These are phyloP conservation scores for Microcyclosporella mali DNA, from an alignment of 2,329 filamentous ascomycete species.

Conservation along the genomic window DNA sequence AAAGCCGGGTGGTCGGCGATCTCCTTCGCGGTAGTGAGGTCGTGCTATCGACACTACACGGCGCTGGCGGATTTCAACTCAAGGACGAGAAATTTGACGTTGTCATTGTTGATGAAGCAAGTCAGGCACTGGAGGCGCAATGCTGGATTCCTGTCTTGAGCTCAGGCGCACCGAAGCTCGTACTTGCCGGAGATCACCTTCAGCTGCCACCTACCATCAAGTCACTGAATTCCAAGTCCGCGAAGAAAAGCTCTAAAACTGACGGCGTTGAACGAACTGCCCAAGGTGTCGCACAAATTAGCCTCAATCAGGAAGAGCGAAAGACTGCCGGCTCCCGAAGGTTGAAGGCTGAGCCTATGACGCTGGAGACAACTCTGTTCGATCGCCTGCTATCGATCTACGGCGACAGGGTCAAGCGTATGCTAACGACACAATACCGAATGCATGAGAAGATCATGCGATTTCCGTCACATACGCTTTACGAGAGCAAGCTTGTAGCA, in stretches of 20 bases:
- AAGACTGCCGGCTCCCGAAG: not conserved
- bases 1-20: constrained; percentile 71
- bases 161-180: constrained; percentile 65
- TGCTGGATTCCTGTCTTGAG: constrained; percentile 84
- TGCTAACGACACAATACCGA: constrained; percentile 95
- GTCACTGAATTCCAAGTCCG: constrained; percentile 50
- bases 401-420: constrained; percentile 76
- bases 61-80: constrained; percentile 78
- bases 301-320: constrained; percentile 9
- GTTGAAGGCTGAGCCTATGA: constrained; percentile 29
- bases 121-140: constrained; percentile 90
- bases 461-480: constrained; percentile 84
- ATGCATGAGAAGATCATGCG: constrained; percentile 97
- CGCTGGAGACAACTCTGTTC: constrained; percentile 84
- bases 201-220: constrained; percentile 95
- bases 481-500: constrained; percentile 73
- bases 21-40: constrained; percentile 75
- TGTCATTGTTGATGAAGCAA: constrained; percentile 92
- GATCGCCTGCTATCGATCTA: constrained; percentile 79
- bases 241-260: constrained; percentile 29
- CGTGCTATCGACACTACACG: constrained; percentile 86
- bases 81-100: constrained; percentile 80
- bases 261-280: constrained; percentile 3
- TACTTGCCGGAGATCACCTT: constrained; percentile 89
- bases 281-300: constrained; percentile 7